Evolutionary conservation across 2,329 filamentous ascomycete species (phyloP).

Genomic region (Fusarium sp.): DNA sequence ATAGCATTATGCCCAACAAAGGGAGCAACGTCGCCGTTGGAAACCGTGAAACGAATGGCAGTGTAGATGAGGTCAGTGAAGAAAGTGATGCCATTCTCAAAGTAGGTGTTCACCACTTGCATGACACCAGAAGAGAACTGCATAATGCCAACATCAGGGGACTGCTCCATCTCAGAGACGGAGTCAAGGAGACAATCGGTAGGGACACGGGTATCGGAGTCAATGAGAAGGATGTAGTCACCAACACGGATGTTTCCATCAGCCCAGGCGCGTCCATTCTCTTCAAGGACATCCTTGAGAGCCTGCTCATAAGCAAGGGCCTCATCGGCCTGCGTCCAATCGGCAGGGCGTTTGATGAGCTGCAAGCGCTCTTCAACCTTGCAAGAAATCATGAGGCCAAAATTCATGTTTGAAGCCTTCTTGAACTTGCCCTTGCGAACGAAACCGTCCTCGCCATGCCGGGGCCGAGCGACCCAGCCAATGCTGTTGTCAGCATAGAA

Average conservation of each 20-base stretch:
- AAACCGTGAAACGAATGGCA: slow-evolving; percentile 79
- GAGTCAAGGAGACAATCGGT: slow-evolving; percentile 80
- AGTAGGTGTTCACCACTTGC: slow-evolving; percentile 79
- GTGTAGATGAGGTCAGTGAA: slow-evolving; percentile 80
- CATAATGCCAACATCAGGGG: slow-evolving; percentile 80
- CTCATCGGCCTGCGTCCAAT: slow-evolving; percentile 76
- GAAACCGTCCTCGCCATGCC: slow-evolving; percentile 70
- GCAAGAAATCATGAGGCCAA: slow-evolving; percentile 71
- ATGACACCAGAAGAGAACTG: slow-evolving; percentile 82
- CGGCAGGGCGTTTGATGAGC: slow-evolving; percentile 62
- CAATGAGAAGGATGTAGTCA: slow-evolving; percentile 79
- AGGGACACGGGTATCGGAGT: slow-evolving; percentile 82
- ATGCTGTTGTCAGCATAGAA: slow-evolving; percentile 76
- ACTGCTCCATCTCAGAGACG: slow-evolving; percentile 83
- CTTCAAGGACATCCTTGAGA: slow-evolving; percentile 72
- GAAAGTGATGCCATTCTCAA: slow-evolving; percentile 75
- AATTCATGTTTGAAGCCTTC: slow-evolving; percentile 80
- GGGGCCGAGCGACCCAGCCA: slow-evolving; percentile 73
- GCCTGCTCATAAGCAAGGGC: slow-evolving; percentile 70
- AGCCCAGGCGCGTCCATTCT: slow-evolving; percentile 77
- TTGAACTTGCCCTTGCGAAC: slow-evolving; percentile 71
- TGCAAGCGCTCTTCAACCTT: slow-evolving; percentile 75
- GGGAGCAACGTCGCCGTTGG: slow-evolving; percentile 78
- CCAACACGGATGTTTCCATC: slow-evolving; percentile 87
- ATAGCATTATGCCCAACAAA: slow-evolving; percentile 85